Base-by-base conservation (phyloP, 2,329 filamentous ascomycete genomes). In the Westerdykella sp. region DNA sequence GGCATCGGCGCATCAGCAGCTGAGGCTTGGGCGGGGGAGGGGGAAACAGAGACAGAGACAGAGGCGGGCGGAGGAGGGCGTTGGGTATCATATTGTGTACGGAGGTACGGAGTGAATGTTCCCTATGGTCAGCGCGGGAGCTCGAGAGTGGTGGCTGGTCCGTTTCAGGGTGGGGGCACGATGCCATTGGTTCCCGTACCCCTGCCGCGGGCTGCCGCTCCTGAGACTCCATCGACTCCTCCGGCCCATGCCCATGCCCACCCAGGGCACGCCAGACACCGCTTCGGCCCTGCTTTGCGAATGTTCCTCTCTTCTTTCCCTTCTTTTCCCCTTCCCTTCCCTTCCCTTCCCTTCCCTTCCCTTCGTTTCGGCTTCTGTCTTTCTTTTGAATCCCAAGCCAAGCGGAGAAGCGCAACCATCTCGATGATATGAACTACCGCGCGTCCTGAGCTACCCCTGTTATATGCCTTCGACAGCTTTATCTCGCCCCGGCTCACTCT, bases 361-460 rank as follows among this genome's bases (percentile, higher is more conserved):
- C 11, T 22, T 37, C 35, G 12, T 13, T 22, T 5, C 14, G 4
- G 36, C 3, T 15, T 14, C 13, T 7, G n/a, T 43, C 39, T 31
- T 28, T 28, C 25, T 28, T 28, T 48, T 46, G 41, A n/a, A 21
- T 32, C 39, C 40, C 47, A 45, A 42, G 37, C 39, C 37, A 34
- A 9, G 32, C 39, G 25, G 12, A 15, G 34, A 34, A 39, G 35
- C 36, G 22, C 36, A 4, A 37, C 21, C 6, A 21, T 15, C 31
- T 36, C 15, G 23, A 15, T 40, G 32, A 23, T 35, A 21, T 46
- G 34, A 41, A 31, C 40, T 37, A 16, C 35, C 25, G 39, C 37
- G 39, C 21, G 23, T 3, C 4, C 40, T 28, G 16, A 34, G 37
- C 30, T 41, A 40, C 41, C 18, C 31, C 48, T 22, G 15, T 30